Conservation (phyloP, 495 filamentous ascomycete species). For the Lasiosphaeria ovina region DNA sequence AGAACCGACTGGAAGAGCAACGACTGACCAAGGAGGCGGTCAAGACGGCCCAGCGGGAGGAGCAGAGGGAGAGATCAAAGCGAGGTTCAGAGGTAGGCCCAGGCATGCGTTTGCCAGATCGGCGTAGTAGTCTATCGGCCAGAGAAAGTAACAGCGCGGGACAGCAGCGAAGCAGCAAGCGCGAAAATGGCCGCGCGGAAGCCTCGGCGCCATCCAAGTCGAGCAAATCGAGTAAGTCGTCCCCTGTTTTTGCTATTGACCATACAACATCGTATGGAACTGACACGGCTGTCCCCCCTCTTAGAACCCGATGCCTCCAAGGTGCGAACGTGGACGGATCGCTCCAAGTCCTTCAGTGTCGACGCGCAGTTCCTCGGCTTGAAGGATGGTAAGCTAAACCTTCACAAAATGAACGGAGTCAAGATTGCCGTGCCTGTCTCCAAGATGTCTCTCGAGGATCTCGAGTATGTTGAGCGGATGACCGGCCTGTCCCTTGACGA, state of each 20-base stretch:
- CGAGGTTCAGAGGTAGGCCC: conserved; percentile 72
- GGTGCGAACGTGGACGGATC: conserved; percentile 89
- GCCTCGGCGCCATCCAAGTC: conserved; percentile 40
- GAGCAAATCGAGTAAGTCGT: conserved; percentile 71
- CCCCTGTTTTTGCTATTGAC: neutral
- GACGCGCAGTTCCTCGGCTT: conserved; percentile 95
- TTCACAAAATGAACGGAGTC: conserved; percentile 96
- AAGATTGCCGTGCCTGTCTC: conserved; percentile 94
- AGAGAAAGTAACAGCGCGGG: conserved; percentile 57
- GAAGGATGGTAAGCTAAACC: conserved; percentile 92
- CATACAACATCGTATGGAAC: neutral
- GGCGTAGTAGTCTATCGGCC: conserved; percentile 62
- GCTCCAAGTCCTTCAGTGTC: conserved; percentile 92
- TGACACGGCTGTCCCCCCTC: neutral
- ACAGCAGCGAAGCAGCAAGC: conserved; percentile 64
- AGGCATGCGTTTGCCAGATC: conserved; percentile 65
- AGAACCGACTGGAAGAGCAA: conserved; percentile 81
- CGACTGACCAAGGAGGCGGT: conserved; percentile 73
- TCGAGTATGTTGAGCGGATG: conserved; percentile 86
- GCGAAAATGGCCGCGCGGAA: conserved; percentile 59
- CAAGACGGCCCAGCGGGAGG: conserved; percentile 55
- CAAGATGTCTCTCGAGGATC: conserved; percentile 93
- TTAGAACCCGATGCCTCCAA: conserved; percentile 81
- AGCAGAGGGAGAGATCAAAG: conserved; percentile 45
- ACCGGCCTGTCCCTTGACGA: conserved; percentile 92